Evolutionary conservation across 1,139 yeast genomes (phyloP).

Genomic region (Yamadazyma triangularis): DNA sequence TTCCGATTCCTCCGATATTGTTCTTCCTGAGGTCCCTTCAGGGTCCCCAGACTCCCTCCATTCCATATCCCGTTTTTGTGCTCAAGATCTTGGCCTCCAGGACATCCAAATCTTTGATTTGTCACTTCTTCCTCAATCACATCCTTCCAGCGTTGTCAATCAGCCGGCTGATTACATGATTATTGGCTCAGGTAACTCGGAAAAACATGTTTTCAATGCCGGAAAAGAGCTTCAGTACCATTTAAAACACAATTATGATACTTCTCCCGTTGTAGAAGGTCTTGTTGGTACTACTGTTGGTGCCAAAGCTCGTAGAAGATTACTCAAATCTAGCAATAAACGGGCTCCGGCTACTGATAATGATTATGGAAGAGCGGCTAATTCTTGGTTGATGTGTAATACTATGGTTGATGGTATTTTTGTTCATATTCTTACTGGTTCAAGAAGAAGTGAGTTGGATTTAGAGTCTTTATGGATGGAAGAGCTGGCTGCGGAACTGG

Average conservation of each 20-base stretch:
- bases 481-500: slow-evolving; percentile 35
- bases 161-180: slow-evolving; percentile 48
- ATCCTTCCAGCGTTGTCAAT: slow-evolving; percentile 32
- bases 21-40: slow-evolving; percentile 33
- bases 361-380: slow-evolving; percentile 52
- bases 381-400: slow-evolving; percentile 81
- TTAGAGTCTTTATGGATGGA: slow-evolving; percentile 61
- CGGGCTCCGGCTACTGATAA: slow-evolving; percentile 54
- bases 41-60: slow-evolving; percentile 58
- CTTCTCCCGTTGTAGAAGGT: slow-evolving; percentile 64
- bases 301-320: slow-evolving; percentile 57
- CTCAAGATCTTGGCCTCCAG: slow-evolving; percentile 59
- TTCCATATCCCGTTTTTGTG: slow-evolving; percentile 40
- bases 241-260: slow-evolving; percentile 28
- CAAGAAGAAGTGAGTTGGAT: slow-evolving; percentile 61
- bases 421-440: slow-evolving; percentile 69
- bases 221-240: slow-evolving; percentile 48
- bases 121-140: slow-evolving; percentile 29
- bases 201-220: slow-evolving; percentile 71
- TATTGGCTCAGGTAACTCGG: slow-evolving; percentile 74
- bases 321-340: slow-evolving; percentile 53
- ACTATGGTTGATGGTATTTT: slow-evolving; percentile 48
- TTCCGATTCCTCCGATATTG: slow-evolving; percentile 22
- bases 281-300: slow-evolving; percentile 56
- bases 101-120: slow-evolving; percentile 57